A percentile compares a stretch with the other conserved stretches of the same genome.
Conservation (phyloP, 1,284 basidiomycete genomes). For the Puccinia coronata region DNA sequence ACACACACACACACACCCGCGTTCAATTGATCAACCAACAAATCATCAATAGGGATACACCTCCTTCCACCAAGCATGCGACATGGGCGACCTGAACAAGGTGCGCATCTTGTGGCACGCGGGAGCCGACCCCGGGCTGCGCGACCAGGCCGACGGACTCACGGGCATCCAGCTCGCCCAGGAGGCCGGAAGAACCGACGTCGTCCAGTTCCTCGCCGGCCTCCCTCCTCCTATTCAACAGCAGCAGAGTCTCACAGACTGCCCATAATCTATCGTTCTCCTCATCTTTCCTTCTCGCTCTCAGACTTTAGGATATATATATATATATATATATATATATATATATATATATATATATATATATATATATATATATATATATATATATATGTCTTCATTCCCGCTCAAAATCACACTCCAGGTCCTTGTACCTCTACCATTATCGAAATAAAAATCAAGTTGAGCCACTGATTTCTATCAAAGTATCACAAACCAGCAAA, state of each 20-base stretch:
- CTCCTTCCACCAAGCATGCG: conserved; percentile 33
- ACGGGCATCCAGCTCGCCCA: conserved; percentile 22
- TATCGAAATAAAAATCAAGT: too few relatives aligned
- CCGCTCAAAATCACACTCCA: too few relatives aligned
- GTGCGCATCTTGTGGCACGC: neutral
- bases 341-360: too few relatives aligned
- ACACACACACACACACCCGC: neutral
- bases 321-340: too few relatives aligned
- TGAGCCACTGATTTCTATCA: too few relatives aligned
- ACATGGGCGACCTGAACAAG: conserved; percentile 13
- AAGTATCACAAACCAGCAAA: too few relatives aligned
- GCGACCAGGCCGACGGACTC: conserved; percentile 20
- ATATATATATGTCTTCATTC: too few relatives aligned
- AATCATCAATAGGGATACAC: conserved; percentile 48
- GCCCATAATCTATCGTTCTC: neutral
- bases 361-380: too few relatives aligned
- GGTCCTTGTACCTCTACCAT: too few relatives aligned
- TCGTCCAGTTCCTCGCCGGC: neutral
- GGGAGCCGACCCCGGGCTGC: conserved; percentile 11
- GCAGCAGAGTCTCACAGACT: neutral
- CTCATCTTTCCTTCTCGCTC: neutral
- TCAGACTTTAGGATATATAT: too few relatives aligned
- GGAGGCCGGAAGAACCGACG: conserved; percentile 29
- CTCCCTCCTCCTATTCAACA: neutral
- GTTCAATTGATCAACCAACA: neutral